Conservation (phyloP, 2,329 filamentous ascomycete species). For the Tolypocladium paradoxum region DNA sequence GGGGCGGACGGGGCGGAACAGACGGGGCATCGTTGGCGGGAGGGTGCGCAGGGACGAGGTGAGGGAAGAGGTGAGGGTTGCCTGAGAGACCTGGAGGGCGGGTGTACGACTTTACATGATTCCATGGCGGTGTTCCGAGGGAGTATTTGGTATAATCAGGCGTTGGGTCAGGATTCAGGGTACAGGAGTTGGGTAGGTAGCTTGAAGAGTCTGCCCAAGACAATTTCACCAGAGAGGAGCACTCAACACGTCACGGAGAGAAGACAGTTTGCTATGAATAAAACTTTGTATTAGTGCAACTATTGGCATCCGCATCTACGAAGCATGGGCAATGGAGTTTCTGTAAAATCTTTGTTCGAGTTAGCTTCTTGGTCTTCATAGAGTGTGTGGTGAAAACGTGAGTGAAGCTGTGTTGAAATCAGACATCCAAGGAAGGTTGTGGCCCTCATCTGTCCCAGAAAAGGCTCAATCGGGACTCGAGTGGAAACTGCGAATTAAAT, state of each 20-base stretch:
- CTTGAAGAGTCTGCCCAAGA: neutral
- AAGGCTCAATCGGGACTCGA: constrained; percentile 61
- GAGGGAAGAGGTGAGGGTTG: constrained; percentile 31
- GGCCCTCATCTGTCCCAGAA: constrained; percentile 57
- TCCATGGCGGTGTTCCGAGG: neutral
- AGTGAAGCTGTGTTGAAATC: constrained; percentile 27
- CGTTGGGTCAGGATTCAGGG: neutral
- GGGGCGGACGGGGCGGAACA: constrained; percentile 77
- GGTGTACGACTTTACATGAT: neutral
- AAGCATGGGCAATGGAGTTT: neutral
- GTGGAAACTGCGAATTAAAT: constrained; percentile 83
- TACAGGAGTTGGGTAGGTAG: neutral
- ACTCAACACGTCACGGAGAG: too few relatives aligned
- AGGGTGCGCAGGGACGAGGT: constrained; percentile 36
- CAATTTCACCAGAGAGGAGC: too few relatives aligned
- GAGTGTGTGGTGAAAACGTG: constrained; percentile 3
- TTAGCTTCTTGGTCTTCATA: constrained; percentile 10
- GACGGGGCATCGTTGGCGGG: constrained; percentile 77
- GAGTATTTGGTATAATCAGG: neutral
- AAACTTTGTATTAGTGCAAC: neutral
- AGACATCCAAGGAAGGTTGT: constrained; percentile 68
- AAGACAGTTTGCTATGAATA: neutral
- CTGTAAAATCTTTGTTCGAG: constrained; percentile 6
- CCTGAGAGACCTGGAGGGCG: constrained; percentile 7
- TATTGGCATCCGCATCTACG: neutral